These are phyloP conservation scores for Hydrangea macrophylla DNA, from an alignment of 148 eudicot species.

Conservation along the genomic window DNA sequence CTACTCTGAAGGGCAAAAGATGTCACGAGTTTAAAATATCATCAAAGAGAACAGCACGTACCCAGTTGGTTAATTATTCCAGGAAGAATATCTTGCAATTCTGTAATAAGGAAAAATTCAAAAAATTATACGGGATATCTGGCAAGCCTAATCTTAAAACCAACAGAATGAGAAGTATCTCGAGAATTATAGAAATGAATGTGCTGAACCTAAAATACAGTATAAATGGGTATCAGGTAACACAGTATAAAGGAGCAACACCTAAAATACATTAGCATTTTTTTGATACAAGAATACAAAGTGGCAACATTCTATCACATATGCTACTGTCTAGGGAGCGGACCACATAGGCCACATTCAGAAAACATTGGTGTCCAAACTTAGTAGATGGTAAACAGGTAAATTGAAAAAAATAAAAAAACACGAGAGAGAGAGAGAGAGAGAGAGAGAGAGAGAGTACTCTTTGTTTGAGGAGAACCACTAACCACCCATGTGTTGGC, in stretches of 20 bases:
- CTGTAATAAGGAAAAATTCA: constrained; percentile 29
- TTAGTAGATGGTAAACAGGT: too few species aligned
- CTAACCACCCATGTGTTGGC: constrained; percentile 98
- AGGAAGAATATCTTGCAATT: constrained; percentile 85
- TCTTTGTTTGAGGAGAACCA: constrained; percentile 87
- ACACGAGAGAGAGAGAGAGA: too few species aligned
- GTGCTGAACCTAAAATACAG: too few species aligned
- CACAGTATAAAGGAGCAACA: neutral
- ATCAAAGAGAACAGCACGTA: constrained; percentile 22
- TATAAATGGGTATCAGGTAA: neutral
- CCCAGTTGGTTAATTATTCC: constrained; percentile 87
- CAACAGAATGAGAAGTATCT: neutral
- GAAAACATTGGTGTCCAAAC: too few species aligned
- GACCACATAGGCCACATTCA: too few species aligned
- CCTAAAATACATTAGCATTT: neutral
- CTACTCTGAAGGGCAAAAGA: too few species aligned
- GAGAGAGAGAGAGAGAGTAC: constrained; percentile 32
- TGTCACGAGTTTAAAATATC: too few species aligned
- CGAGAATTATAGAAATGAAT: neutral
- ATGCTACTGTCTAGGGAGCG: too few species aligned
- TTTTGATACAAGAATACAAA: too few species aligned
- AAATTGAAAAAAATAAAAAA: too few species aligned
- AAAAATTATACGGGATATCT: neutral
- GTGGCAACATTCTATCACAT: too few species aligned
- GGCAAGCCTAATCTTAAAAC: neutral